These are phyloP conservation scores for Allium sativum DNA, from an alignment of 106 monocot species.

Conservation along the genomic window DNA sequence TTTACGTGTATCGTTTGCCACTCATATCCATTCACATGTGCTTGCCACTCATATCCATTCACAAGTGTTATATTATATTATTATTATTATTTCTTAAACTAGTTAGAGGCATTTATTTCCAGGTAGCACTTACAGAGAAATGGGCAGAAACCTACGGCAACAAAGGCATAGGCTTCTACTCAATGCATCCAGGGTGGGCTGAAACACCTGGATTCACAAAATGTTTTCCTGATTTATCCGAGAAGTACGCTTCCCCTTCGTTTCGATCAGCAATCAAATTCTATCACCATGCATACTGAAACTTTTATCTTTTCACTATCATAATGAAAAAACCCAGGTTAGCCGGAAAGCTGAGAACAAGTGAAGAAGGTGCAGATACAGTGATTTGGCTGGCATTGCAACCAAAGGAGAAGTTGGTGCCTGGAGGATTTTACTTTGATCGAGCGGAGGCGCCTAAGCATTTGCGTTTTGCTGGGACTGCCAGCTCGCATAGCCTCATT, in stretches of 20 bases:
- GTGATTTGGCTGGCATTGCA: slow-evolving; percentile 78
- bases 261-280: background rate
- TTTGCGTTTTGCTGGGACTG: slow-evolving; percentile 54
- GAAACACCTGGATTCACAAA: slow-evolving; percentile 79
- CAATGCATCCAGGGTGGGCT: slow-evolving; percentile 95
- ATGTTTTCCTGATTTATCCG: slow-evolving; percentile 49
- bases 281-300: background rate
- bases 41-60: too few relatives aligned
- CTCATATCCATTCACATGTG: too few relatives aligned
- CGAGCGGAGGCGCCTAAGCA: slow-evolving; percentile 78
- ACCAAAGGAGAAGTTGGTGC: slow-evolving; percentile 68
- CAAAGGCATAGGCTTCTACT: slow-evolving; percentile 77
- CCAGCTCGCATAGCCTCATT: slow-evolving; percentile 41
- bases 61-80: too few relatives aligned
- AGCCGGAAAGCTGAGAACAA: slow-evolving; percentile 66
- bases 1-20: too few relatives aligned
- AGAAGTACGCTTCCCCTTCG: slow-evolving; percentile 23
- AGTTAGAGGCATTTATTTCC: slow-evolving; percentile 3
- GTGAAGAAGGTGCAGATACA: slow-evolving; percentile 78
- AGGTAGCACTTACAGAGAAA: slow-evolving; percentile 88
- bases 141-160: slow-evolving; percentile 61
- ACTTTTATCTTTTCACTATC: background rate
- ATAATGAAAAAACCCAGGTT: slow-evolving; percentile 19
- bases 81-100: too few relatives aligned
- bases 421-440: slow-evolving; percentile 87